These are phyloP conservation scores for Beta lomatogona DNA, from an alignment of 179 eudicot species.

Conservation along the genomic window DNA sequence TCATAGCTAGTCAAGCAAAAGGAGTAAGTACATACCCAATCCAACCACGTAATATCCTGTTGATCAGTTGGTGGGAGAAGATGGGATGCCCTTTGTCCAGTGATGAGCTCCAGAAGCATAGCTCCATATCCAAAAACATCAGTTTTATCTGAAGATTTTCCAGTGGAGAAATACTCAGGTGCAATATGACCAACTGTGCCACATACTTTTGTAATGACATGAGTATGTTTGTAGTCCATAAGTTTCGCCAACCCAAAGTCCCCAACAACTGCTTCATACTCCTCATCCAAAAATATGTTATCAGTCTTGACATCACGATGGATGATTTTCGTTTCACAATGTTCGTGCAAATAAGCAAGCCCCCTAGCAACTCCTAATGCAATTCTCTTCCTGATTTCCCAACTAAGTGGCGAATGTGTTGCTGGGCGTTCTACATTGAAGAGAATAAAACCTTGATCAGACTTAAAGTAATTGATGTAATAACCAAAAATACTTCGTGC, in stretches of 20 bases:
- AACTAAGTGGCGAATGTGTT: conserved; percentile 38
- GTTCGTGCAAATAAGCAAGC: conserved; percentile 27
- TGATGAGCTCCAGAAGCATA: conserved; percentile 26
- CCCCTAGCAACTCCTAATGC: conserved; percentile 30
- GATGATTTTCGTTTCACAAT: conserved; percentile 29
- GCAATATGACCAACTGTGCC: conserved; percentile 34
- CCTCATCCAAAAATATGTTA: conserved; percentile 26
- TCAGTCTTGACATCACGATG: conserved; percentile 33
- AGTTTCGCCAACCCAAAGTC: conserved; percentile 32
- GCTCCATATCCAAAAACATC: conserved; percentile 33
- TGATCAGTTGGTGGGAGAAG: conserved; percentile 10
- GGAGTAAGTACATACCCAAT: conserved; percentile 25
- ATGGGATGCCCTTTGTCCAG: conserved; percentile 27
- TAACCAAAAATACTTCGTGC: no score
- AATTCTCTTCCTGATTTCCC: conserved; percentile 40
- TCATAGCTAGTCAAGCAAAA: not conserved
- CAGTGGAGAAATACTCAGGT: conserved; percentile 28
- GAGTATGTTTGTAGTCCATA: conserved; percentile 28
- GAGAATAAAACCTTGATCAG: not conserved
- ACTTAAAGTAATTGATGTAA: no score
- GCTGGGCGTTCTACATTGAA: conserved; percentile 34
- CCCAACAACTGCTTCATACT: conserved; percentile 29
- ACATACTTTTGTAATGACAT: conserved; percentile 28
- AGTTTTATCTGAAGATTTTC: conserved; percentile 30
- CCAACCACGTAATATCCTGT: conserved; percentile 22